phyloP scores from a whole-genome alignment of 179 eudicot species.

The Beta corolliflora region DNA sequence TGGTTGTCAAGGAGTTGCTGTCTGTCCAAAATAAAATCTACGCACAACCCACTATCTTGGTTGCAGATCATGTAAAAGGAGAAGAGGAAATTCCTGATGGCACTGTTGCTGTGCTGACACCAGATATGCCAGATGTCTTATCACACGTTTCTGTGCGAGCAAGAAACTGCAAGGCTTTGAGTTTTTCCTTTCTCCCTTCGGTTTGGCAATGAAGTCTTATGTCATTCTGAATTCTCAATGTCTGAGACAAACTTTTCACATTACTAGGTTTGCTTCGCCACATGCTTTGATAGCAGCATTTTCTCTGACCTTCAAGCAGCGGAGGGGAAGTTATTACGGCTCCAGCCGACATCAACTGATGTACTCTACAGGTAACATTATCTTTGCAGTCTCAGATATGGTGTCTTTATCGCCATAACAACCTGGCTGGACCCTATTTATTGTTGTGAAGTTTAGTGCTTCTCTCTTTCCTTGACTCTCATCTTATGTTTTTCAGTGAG shows the following conservation, averaged over 20 bases:
- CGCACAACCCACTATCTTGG: slow-evolving; percentile 79
- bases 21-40: slow-evolving; percentile 86
- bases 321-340: slow-evolving; percentile 74
- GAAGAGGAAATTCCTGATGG: slow-evolving; percentile 99
- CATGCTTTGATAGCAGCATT: slow-evolving; percentile 85
- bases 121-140: slow-evolving; percentile 99
- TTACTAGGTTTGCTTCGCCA: slow-evolving; percentile 90
- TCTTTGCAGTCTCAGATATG: slow-evolving; percentile 7
- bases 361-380: slow-evolving; percentile 62
- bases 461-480: neutral
- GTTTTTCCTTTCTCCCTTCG: neutral
- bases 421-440: neutral
- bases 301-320: slow-evolving; percentile 73
- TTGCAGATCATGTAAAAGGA: slow-evolving; percentile 91
- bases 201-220: neutral
- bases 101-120: slow-evolving; percentile 88
- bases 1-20: slow-evolving; percentile 87
- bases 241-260: slow-evolving; percentile 9
- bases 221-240: neutral
- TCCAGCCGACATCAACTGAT: slow-evolving; percentile 86
- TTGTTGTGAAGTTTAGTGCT: neutral
- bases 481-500: slow-evolving; percentile 46
- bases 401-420: neutral
- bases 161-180: slow-evolving; percentile 85
- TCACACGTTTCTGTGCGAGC: slow-evolving; percentile 99